Base-by-base conservation (phyloP, 257 asterid genomes). In the Solanum paucissectum region DNA sequence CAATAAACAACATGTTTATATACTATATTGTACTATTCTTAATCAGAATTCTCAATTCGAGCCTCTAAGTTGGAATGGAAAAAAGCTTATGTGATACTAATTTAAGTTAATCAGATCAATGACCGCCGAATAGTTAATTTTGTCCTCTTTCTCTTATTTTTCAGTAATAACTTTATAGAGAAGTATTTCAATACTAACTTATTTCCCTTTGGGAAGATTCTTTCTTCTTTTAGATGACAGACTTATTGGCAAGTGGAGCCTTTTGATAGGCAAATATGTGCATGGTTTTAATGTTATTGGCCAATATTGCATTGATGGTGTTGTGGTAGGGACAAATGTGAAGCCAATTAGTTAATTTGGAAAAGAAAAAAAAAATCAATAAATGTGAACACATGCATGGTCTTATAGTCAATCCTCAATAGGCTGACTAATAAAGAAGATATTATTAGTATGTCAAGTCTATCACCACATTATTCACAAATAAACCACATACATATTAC, bases 331-430 rank as follows among this genome's bases (percentile, higher is more conserved):
- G 46, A 72, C 23, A 74, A 25, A 44, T 34, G 38, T 36, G 72
- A 38, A 60, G 11, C 29, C 11, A 25, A n/a, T 14, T 25, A 9
- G 4, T 64, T 27, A 9, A 14, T 82, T 84, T n/a, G 6, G 36
- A n/a, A 6, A 23, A 42, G 5, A 12, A 33, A 42, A 66, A 13
- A 91, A 86, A 12, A 79, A 9, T 81, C 66, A 81, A 81, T 92
- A 91, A 93, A 92, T 92, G 91, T 88, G 83, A 87, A 87, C 94
- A 91, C 94, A 89, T 92, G 95, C 79, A 86, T 76, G 88, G 82
- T 82, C 89, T 86, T 37, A 58, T 42, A 86, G 85, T 44, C 86
- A 82, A 89, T 84, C 69, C 83, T 81, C 84, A 84, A 37, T 81
- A 46, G 66, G 66, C 4, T 33, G 40, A 46, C 64, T 77, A 27